phyloP scores from a whole-genome alignment of 1,139 yeast genomes.

The Yamadazyma kanchanaburiensis region DNA sequence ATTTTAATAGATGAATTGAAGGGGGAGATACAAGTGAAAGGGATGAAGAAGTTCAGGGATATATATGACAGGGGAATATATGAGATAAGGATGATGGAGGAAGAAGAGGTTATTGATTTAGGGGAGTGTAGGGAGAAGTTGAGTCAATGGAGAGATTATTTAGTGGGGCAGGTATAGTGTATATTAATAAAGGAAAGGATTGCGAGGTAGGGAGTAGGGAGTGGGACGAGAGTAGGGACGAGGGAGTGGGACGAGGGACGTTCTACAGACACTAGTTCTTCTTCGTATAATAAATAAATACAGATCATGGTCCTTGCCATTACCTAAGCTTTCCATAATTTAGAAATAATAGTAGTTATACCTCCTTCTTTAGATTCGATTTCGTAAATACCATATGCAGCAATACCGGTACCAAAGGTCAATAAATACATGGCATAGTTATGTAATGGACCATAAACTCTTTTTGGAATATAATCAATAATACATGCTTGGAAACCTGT shows the following conservation, averaged over 20 bases:
- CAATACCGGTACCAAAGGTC: conserved; percentile 66
- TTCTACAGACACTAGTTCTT: no score
- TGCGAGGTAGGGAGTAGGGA: no score
- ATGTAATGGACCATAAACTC: conserved; percentile 77
- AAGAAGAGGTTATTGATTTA: conserved; percentile 11
- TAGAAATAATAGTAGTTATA: conserved; percentile 30
- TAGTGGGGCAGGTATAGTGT: no score
- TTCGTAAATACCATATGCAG: conserved; percentile 78
- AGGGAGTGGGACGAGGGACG: no score
- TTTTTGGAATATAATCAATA: conserved; percentile 81
- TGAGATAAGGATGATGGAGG: conserved; percentile 18
- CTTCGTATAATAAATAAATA: no score
- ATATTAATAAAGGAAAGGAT: no score
- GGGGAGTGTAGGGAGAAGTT: conserved; percentile 5
- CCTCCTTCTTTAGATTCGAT: conserved; percentile 67
- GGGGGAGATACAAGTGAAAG: conserved; percentile 16
- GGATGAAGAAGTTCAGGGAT: conserved; percentile 24
- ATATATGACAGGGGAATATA: conserved; percentile 25
- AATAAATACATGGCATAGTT: conserved; percentile 60
- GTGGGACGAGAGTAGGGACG: no score
- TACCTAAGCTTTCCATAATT: conserved; percentile 43
- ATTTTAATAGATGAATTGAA: conserved; percentile 27
- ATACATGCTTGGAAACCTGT: conserved; percentile 85
- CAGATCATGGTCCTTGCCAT: no score
- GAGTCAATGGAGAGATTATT: conserved; percentile 8